These are phyloP conservation scores for Erysimum cheiri DNA, from an alignment of 441 rosid species.

Conservation along the genomic window DNA sequence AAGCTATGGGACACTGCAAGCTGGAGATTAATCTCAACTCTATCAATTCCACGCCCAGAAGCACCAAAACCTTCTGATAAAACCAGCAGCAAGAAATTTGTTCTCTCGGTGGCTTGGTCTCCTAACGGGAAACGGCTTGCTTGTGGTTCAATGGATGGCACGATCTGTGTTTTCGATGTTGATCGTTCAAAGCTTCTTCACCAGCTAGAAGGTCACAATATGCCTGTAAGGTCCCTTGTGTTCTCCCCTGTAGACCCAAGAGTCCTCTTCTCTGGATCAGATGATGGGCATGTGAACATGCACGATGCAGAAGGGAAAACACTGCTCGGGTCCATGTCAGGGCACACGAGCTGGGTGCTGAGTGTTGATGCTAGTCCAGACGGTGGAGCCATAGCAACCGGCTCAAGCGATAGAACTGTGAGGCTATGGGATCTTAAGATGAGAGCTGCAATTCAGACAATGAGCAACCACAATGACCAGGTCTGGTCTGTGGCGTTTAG, in stretches of 20 bases:
- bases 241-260: constrained; percentile 80
- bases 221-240: constrained; percentile 93
- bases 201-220: constrained; percentile 89
- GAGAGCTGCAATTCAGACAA: constrained; percentile 90
- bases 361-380: constrained; percentile 94
- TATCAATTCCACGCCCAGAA: constrained; percentile 87
- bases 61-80: constrained; percentile 84
- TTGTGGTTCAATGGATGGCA: constrained; percentile 98
- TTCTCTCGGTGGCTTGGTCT: constrained; percentile 91
- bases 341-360: constrained; percentile 90
- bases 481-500: constrained; percentile 90
- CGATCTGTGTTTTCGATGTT: constrained; percentile 82
- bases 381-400: constrained; percentile 84
- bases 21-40: constrained; percentile 76
- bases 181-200: constrained; percentile 82
- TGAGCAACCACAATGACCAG: constrained; percentile 88
- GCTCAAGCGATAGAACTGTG: constrained; percentile 88
- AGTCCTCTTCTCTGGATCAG: constrained; percentile 83
- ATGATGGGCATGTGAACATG: constrained; percentile 89
- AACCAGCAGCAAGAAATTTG: constrained; percentile 89
- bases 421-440: constrained; percentile 89
- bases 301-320: constrained; percentile 90
- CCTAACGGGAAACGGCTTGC: constrained; percentile 85
- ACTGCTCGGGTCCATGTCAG: constrained; percentile 79
- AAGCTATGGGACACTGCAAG: constrained; percentile 97